Conservation (phyloP, 169 alveolate species). For the Sarcocystis neurona region DNA sequence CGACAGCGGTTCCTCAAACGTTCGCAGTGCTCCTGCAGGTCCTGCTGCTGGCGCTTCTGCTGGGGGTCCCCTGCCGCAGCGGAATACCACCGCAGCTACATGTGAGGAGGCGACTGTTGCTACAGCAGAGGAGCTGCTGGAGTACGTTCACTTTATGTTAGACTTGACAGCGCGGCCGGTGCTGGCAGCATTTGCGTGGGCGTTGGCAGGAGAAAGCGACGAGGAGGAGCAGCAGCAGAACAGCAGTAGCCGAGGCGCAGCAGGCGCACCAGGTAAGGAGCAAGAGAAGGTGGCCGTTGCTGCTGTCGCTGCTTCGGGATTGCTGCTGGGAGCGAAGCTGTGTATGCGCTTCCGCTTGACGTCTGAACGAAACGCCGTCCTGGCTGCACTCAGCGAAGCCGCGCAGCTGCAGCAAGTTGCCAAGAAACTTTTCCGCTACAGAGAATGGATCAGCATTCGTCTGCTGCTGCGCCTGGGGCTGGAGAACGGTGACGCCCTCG, state of each 20-base stretch:
- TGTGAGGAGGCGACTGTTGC: background rate
- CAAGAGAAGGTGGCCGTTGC: background rate
- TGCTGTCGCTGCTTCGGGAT: background rate
- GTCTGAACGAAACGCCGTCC: background rate
- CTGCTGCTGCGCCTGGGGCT: constrained; percentile 22
- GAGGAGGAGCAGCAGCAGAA: background rate
- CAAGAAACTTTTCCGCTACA: background rate
- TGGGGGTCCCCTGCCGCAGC: too few species aligned
- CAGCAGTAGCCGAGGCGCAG: too few species aligned
- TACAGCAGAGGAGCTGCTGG: background rate
- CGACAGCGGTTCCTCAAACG: too few species aligned
- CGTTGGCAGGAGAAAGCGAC: background rate
- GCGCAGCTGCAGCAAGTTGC: background rate
- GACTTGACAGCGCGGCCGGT: background rate
- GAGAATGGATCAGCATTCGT: background rate
- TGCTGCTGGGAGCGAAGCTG: background rate
- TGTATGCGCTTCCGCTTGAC: background rate
- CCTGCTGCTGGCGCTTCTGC: too few species aligned
- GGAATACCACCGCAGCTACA: background rate
- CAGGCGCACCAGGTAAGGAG: too few species aligned
- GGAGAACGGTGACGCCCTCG: background rate
- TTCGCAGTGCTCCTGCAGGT: too few species aligned
- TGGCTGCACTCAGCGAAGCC: background rate
- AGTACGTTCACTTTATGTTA: background rate
- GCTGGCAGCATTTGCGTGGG: background rate